phyloP scores from a whole-genome alignment of 768 basidiomycete genomes.

The Pisolithus sp. region DNA sequence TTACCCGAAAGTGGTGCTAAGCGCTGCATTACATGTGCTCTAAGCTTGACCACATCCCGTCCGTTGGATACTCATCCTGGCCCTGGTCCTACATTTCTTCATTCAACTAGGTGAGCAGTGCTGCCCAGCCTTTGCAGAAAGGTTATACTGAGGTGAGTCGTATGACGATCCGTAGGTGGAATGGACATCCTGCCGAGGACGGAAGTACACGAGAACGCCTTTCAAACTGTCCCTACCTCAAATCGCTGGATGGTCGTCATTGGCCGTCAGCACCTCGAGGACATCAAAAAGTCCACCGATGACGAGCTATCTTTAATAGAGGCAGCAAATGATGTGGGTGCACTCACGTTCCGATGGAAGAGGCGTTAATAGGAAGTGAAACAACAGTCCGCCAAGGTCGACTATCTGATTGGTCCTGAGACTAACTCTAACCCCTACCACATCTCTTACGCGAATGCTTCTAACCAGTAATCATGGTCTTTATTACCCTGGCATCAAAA shows the following conservation, averaged over 20 bases:
- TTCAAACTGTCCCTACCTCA: conserved; percentile 28
- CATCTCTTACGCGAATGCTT: conserved; percentile 15
- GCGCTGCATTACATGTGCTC: too few relatives aligned
- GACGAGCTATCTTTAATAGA: conserved; percentile 31
- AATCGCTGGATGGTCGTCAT: conserved; percentile 36
- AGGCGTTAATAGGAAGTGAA: not conserved
- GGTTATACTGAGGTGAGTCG: conserved; percentile 24
- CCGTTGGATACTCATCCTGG: conserved; percentile 18
- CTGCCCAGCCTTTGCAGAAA: conserved; percentile 20
- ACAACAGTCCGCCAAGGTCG: not conserved
- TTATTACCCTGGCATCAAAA: conserved; percentile 34
- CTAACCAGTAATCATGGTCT: conserved; percentile 33
- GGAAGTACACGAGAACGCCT: conserved; percentile 9
- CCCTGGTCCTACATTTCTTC: conserved; percentile 21
- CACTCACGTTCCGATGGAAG: not conserved
- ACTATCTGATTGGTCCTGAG: not conserved
- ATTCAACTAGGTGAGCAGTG: conserved; percentile 11
- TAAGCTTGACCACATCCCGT: conserved; percentile 24
- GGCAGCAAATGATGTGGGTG: conserved; percentile 28
- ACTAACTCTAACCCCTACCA: conserved; percentile 24
- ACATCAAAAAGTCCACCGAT: conserved; percentile 37
- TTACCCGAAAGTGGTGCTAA: too few relatives aligned
- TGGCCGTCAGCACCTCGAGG: conserved; percentile 19
- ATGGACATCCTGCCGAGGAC: not conserved
- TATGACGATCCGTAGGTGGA: not conserved